Conservation (phyloP, 1,139 yeast genomes). For the Nakaseomyces kungkrabaensis region DNA sequence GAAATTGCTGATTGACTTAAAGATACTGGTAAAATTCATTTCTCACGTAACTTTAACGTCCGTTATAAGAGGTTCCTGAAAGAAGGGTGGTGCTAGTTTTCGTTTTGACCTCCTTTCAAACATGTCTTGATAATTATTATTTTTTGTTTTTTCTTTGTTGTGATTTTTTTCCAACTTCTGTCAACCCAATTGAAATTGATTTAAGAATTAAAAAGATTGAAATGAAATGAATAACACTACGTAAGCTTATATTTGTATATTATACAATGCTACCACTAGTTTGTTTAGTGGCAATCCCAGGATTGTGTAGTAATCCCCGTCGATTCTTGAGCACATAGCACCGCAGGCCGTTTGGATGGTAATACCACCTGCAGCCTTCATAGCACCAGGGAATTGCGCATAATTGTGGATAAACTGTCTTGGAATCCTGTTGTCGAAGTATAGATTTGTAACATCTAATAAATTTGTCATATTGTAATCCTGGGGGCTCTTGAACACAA, state of each 20-base stretch:
- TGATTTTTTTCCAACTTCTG: no score
- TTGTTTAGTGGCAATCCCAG: conserved; percentile 74
- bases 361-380: conserved; percentile 87
- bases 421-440: conserved; percentile 39
- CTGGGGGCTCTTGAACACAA: conserved; percentile 11
- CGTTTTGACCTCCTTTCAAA: no score
- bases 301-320: conserved; percentile 81
- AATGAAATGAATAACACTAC: no score
- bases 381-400: conserved; percentile 63
- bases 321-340: conserved; percentile 47
- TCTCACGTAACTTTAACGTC: no score
- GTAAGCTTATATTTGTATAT: background rate
- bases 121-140: no score
- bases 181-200: no score
- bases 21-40: conserved; percentile 26
- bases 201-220: no score
- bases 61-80: no score
- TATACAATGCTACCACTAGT: conserved; percentile 33
- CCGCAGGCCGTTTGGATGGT: conserved; percentile 71
- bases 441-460: conserved; percentile 39
- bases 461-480: conserved; percentile 20
- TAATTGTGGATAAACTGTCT: conserved; percentile 50
- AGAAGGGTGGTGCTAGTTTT: no score
- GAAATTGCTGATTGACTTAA: conserved; percentile 26
- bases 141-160: no score